A percentile compares a stretch with the other conserved stretches of the same genome.
These are phyloP conservation scores for Flaveria sonorensis DNA, from an alignment of 129 eudicot genomes.

Conservation along the genomic window DNA sequence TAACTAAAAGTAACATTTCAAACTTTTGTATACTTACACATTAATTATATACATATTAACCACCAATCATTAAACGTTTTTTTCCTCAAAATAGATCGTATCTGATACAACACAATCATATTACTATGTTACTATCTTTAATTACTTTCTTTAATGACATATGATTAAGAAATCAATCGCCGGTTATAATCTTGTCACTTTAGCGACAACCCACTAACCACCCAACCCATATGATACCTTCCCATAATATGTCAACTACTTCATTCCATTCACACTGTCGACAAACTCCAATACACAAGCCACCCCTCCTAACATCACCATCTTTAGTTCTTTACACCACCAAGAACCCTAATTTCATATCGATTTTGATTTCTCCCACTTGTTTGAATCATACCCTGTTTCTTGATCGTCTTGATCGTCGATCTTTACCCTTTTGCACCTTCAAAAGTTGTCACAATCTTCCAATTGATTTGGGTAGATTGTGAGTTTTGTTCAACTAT, in stretches of 20 bases:
- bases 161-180: slow-evolving; percentile 19
- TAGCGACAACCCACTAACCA: slow-evolving; percentile 17
- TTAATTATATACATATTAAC: background rate
- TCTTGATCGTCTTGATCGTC: slow-evolving; percentile 2
- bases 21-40: background rate
- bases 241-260: slow-evolving; percentile 27
- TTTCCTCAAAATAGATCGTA: background rate
- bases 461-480: background rate
- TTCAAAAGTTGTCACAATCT: background rate
- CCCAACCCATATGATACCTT: slow-evolving; percentile 24
- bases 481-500: background rate
- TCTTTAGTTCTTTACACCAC: slow-evolving; percentile 11
- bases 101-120: background rate
- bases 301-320: slow-evolving; percentile 1
- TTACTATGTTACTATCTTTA: background rate
- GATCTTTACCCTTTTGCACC: no score
- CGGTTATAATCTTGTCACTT: slow-evolving; percentile 10
- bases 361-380: background rate
- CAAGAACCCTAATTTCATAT: slow-evolving; percentile 25
- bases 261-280: slow-evolving; percentile 13
- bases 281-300: slow-evolving; percentile 37
- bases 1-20: background rate
- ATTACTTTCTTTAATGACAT: background rate
- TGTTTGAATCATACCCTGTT: slow-evolving; percentile 8
- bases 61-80: background rate